Evolutionary conservation across 306 rosid species (phyloP).

Genomic region (Phaseolus lunatus): DNA sequence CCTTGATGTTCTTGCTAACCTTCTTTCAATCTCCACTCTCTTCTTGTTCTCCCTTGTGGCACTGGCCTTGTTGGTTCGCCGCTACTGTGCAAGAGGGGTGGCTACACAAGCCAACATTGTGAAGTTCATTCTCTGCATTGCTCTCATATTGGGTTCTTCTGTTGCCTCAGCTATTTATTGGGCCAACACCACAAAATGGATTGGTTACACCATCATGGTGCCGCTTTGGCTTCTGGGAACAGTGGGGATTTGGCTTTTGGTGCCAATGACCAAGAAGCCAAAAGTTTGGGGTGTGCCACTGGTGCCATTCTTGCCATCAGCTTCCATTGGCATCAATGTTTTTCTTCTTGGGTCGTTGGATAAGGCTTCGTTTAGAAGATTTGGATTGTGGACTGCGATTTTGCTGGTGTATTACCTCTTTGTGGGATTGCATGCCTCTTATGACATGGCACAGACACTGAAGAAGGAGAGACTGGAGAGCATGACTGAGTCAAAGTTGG

Average conservation of each 20-base stretch:
- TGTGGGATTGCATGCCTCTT: constrained; percentile 71
- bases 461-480: constrained; percentile 9
- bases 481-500: constrained; percentile 20
- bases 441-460: constrained; percentile 59
- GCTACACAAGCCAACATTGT: constrained; percentile 39
- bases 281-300: constrained; percentile 77
- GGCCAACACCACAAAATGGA: constrained; percentile 46
- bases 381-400: constrained; percentile 59
- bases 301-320: constrained; percentile 75
- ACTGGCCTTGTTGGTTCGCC: constrained; percentile 63
- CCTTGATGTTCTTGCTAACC: constrained; percentile 61
- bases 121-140: constrained; percentile 51
- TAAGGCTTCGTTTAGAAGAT: constrained; percentile 60
- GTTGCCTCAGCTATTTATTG: constrained; percentile 54
- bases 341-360: constrained; percentile 87
- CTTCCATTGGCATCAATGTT: constrained; percentile 67
- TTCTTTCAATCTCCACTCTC: constrained; percentile 76
- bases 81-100: constrained; percentile 60
- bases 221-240: constrained; percentile 69
- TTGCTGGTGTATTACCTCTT: constrained; percentile 60
- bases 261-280: constrained; percentile 66
- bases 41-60: constrained; percentile 81
- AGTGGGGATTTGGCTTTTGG: constrained; percentile 55
- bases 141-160: constrained; percentile 56
- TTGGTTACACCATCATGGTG: constrained; percentile 49